phyloP scores from a whole-genome alignment of 129 eudicot species.

The Solidago caesia region DNA sequence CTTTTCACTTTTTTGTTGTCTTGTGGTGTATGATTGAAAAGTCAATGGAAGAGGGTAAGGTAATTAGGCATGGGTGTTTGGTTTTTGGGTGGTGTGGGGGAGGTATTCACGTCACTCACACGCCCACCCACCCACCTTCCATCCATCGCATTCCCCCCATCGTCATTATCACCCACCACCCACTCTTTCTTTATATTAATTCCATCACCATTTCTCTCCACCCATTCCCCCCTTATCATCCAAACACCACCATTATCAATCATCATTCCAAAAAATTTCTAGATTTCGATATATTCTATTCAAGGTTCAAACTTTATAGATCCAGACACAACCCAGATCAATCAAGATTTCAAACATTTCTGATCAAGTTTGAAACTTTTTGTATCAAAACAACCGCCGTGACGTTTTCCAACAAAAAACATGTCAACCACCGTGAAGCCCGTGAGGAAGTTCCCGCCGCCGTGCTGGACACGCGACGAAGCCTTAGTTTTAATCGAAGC shows the following conservation, averaged over 20 bases:
- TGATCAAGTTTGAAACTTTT: not conserved
- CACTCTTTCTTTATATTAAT: constrained; percentile 22
- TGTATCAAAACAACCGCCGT: constrained; percentile 14
- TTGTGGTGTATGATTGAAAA: constrained; percentile 24
- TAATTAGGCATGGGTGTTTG: constrained; percentile 29
- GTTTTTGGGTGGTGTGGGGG: constrained; percentile 30
- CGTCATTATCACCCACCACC: constrained; percentile 23
- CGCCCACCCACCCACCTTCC: constrained; percentile 22
- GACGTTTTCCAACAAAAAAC: constrained; percentile 21
- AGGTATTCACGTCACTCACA: constrained; percentile 27
- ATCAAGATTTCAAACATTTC: not conserved
- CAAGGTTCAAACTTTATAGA: constrained; percentile 1
- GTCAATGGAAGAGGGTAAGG: constrained; percentile 17
- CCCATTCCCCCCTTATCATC: not conserved
- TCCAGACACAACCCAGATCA: not conserved
- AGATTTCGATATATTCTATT: not conserved
- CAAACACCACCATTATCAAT: not conserved
- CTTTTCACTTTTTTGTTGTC: not conserved
- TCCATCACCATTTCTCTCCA: constrained; percentile 1
- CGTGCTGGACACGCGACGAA: constrained; percentile 94
- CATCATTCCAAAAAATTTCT: not conserved
- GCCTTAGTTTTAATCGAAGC: constrained; percentile 73
- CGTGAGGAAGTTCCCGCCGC: constrained; percentile 76
- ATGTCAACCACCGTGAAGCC: constrained; percentile 43
- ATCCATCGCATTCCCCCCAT: constrained; percentile 29